Conservation (phyloP, 2,329 filamentous ascomycete genomes). For the Clarireedia hainanense region DNA sequence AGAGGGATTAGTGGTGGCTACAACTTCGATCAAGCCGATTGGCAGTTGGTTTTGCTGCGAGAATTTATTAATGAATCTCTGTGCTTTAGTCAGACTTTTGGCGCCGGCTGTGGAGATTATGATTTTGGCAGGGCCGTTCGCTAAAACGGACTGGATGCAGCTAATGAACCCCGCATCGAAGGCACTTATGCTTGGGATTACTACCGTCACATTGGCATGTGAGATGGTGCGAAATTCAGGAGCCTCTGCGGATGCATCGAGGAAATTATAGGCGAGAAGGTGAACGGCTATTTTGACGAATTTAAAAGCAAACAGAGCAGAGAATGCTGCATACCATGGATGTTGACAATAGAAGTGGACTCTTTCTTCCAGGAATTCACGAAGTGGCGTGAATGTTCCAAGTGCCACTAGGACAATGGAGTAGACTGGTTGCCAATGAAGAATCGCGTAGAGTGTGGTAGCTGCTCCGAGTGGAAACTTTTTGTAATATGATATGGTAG, state of each 20-base stretch:
- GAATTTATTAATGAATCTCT: not conserved
- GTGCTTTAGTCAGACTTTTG: not conserved
- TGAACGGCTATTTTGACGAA: constrained; percentile 17
- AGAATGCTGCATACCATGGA: constrained; percentile 6
- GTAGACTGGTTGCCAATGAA: not conserved
- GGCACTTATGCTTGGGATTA: constrained; percentile 16
- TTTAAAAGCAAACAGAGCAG: constrained; percentile 16
- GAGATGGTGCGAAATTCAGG: constrained; percentile 4
- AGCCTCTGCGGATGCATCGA: not conserved
- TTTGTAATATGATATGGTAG: not conserved
- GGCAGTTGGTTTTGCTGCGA: not conserved
- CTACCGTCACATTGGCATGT: constrained; percentile 18
- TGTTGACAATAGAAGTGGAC: not conserved
- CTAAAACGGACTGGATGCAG: constrained; percentile 10
- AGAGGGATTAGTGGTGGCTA: constrained; percentile 1
- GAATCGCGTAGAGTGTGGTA: not conserved
- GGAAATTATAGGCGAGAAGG: constrained; percentile 13
- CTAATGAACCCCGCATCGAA: constrained; percentile 12
- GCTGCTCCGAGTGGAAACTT: not conserved
- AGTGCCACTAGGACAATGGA: not conserved
- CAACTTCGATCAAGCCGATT: not conserved
- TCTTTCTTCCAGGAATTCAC: not conserved
- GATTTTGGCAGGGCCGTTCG: constrained; percentile 12
- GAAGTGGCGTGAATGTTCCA: not conserved
- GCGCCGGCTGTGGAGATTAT: constrained; percentile 15